Evolutionary conservation across 208 protist genomes (phyloP), one percentile per base, ranked within the genome.

Genomic region (Herpetomonas tarakana): DNA sequence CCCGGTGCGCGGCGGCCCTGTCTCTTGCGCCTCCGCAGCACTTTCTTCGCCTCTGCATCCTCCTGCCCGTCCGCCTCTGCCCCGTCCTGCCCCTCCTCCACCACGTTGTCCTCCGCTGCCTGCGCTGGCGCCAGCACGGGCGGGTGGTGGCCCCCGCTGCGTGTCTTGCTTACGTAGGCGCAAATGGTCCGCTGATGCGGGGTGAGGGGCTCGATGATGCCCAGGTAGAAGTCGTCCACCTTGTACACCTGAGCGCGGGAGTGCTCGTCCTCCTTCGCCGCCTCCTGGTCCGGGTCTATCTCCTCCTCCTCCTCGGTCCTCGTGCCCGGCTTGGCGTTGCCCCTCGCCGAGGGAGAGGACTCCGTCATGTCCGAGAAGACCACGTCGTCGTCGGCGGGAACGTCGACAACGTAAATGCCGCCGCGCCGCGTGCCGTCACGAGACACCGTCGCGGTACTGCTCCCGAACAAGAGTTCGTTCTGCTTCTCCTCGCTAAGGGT

Each of bases 381-480:
- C 9, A 60, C 53, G 14, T 31, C 61, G 21, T 67, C 29, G 11
- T 63, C 28, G n/a, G n/a, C n/a, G n/a, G n/a, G n/a, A 14, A 56
- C 50, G 29, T 69, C 67, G 4, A 78, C 65, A 14, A 66, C 44
- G 24, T 63, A 78, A 11, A 73, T 62, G 54, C 72, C 72, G 12
- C 54, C 49, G 0, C 31, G 51, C 18, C 39, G 51, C 26, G 51
- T 50, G 18, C 67, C 16, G 31, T 45, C 24, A 47, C 24, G 21
- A 30, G 39, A 60, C n/a, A 74, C 52, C 38, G 25, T 41, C 39
- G 72, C 67, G 44, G 60, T 57, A 2, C 30, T 45, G 1, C 28
- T 22, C 1, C 76, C 76, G 28, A 83, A 83, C 12, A 83, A 64
- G 30, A 69, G 50, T 6, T 39, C 49, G 58, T 78, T 78, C 55